A percentile compares a stretch with the other conserved stretches of the same genome.
Conservation (phyloP, 352 stramenopile genomes). For the Phytopythium delawarense region DNA sequence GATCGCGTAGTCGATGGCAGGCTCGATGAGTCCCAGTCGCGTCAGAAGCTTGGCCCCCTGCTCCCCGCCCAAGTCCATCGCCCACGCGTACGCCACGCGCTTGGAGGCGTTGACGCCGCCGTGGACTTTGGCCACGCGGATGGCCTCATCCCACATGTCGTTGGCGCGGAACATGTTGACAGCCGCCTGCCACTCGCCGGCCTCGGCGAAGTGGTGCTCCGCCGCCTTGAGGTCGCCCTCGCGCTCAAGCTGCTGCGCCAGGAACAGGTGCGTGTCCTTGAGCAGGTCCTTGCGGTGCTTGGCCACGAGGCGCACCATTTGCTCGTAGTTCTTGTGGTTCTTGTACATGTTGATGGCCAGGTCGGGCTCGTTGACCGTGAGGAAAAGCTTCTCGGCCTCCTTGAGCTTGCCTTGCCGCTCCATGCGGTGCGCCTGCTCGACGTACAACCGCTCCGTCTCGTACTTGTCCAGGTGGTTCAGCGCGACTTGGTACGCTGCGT, state of each 20-base stretch:
- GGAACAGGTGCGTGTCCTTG: constrained; percentile 91
- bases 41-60: constrained; percentile 90
- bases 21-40: constrained; percentile 89
- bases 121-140: constrained; percentile 92
- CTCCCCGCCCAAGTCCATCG: constrained; percentile 88
- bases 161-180: constrained; percentile 95
- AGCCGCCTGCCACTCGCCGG: constrained; percentile 89
- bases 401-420: constrained; percentile 89
- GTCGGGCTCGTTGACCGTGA: constrained; percentile 91
- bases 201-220: constrained; percentile 92
- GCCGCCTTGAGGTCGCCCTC: constrained; percentile 91
- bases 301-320: constrained; percentile 93
- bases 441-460: constrained; percentile 90
- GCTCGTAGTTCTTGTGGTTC: constrained; percentile 93
- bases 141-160: constrained; percentile 94
- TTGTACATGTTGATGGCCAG: constrained; percentile 97
- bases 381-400: constrained; percentile 92
- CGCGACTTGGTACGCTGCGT: constrained; percentile 90
- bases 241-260: constrained; percentile 92
- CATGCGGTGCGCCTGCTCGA: constrained; percentile 91
- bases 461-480: constrained; percentile 91
- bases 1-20: constrained; percentile 92
- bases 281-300: constrained; percentile 92
- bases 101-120: constrained; percentile 90
- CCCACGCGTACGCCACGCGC: constrained; percentile 92